Evolutionary conservation across 257 asterid species (phyloP), one percentile per base, ranked within the genome.

Genomic region (Rauvolfia tetraphylla): DNA sequence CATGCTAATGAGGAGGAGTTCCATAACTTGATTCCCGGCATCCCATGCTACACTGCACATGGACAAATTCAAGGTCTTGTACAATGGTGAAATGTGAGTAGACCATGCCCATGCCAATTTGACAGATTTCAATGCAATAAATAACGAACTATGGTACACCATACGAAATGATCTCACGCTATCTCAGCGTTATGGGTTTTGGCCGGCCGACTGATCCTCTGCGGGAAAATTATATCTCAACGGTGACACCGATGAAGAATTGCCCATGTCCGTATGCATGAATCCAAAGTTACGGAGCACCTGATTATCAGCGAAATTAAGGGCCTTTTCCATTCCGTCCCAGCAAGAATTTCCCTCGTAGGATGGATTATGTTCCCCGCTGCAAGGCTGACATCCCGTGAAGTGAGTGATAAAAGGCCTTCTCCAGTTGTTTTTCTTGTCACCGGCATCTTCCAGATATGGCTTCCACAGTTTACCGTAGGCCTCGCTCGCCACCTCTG

Each of bases 361-460:
- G 46, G 77, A 84, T 33, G 90, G 86, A 58, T 90, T 90, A 38
- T 89, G 89, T 36, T 82, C 83, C 74, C 98, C 98, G 29, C 90
- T 89, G 41, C 98, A 93, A 51, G 97, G 98, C 83, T 93, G 98
- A 69, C 98, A 93, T 53, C 98, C 97, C 38, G 96, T 88, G 84
- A 93, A 93, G 41, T 93, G 98, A 12, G 98, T 93, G 23, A 93
- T 83, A 38, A 91, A 93, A 20, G 98, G 97, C 84, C 98, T 82
- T 78, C 92, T 81, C 87, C 88, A 76, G 3, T 80, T 22, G 31
- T 22, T 63, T 25, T 48, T 42, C 79, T 34, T 3, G 9, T 65
- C 81, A 6, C 80, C 74, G 9, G 74, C 85, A 39, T 77, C 89
- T 70, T 70, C 83, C 83, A 85, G 58, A 0, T 75, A 44, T 70